Percentiles rank a stretch among this genome's conserved stretches.
Evolutionary conservation across 2,329 filamentous ascomycete genomes (phyloP).

Genomic region (Fragosphaeria purpurea): DNA sequence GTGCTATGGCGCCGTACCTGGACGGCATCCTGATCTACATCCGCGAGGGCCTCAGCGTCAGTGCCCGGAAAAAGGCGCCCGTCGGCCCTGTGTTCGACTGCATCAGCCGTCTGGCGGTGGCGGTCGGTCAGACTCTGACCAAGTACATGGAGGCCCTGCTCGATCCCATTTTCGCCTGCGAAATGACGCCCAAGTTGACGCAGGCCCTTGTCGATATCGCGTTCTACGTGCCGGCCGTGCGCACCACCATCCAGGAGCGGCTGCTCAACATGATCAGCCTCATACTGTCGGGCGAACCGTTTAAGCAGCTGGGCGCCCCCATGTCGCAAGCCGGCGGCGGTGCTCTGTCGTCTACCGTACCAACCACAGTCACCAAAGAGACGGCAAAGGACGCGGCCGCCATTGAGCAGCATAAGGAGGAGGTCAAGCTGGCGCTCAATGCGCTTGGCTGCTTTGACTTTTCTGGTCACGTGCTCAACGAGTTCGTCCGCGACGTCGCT

Average conservation of each 20-base stretch:
- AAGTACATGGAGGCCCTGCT: conserved; percentile 96
- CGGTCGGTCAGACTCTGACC: conserved; percentile 90
- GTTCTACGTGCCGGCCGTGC: conserved; percentile 93
- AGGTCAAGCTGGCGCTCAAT: conserved; percentile 87
- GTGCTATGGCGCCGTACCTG: conserved; percentile 87
- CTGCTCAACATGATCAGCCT: conserved; percentile 90
- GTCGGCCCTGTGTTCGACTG: conserved; percentile 88
- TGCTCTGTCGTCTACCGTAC: background rate
- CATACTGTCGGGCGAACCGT: conserved; percentile 84
- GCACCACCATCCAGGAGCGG: conserved; percentile 85
- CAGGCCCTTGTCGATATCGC: conserved; percentile 97
- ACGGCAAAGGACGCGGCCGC: conserved; percentile 65
- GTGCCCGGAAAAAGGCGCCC: conserved; percentile 56
- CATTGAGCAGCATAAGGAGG: conserved; percentile 70
- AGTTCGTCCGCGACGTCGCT: conserved; percentile 96
- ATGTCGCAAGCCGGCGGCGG: conserved; percentile 19
- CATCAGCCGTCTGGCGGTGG: conserved; percentile 90
- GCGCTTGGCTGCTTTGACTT: conserved; percentile 99
- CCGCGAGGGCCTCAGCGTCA: conserved; percentile 75
- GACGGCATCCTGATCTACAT: conserved; percentile 92
- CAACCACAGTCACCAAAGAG: conserved; percentile 59
- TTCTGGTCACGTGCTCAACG: conserved; percentile 82
- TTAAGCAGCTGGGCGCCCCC: conserved; percentile 84
- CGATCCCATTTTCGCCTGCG: conserved; percentile 94
- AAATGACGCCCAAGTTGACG: conserved; percentile 84